A percentile compares a stretch with the other conserved stretches of the same genome.
phyloP scores from a whole-genome alignment of 257 asterid genomes.

The Ballota nigra region DNA sequence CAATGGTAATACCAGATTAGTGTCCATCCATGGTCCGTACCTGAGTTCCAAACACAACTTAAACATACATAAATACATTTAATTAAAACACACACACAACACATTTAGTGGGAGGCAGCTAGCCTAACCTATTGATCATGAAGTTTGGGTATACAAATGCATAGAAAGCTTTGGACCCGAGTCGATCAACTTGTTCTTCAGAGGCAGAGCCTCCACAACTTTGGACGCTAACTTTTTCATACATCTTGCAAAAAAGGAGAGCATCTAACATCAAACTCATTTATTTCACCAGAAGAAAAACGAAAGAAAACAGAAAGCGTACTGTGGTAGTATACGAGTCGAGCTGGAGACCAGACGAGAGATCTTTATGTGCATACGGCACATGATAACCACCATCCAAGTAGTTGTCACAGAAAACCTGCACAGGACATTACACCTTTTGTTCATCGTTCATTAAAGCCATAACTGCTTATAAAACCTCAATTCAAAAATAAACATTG shows the following conservation, averaged over 20 bases:
- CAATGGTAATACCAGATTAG: slow-evolving; percentile 74
- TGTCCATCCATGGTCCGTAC: slow-evolving; percentile 98
- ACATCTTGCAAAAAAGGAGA: slow-evolving; percentile 39
- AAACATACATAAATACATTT: background rate
- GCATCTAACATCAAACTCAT: background rate
- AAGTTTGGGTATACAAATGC: slow-evolving; percentile 86
- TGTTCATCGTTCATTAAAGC: background rate
- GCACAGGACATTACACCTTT: slow-evolving; percentile 10
- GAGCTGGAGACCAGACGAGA: slow-evolving; percentile 78
- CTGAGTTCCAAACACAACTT: slow-evolving; percentile 31
- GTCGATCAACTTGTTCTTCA: slow-evolving; percentile 49
- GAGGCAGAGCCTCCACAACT: slow-evolving; percentile 46
- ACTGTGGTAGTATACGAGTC: slow-evolving; percentile 72
- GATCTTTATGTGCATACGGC: slow-evolving; percentile 80
- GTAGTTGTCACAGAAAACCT: slow-evolving; percentile 96
- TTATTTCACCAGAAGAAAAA: background rate
- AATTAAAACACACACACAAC: background rate
- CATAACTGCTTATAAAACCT: no score
- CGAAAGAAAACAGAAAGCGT: background rate
- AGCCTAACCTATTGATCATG: slow-evolving; percentile 93
- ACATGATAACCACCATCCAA: slow-evolving; percentile 96
- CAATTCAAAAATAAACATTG: no score
- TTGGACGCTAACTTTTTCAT: slow-evolving; percentile 83
- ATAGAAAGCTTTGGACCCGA: slow-evolving; percentile 68
- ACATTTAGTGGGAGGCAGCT: slow-evolving; percentile 12